These are phyloP conservation scores for Ochromonas danica DNA, from an alignment of 108 stramenopile species.

Conservation along the genomic window DNA sequence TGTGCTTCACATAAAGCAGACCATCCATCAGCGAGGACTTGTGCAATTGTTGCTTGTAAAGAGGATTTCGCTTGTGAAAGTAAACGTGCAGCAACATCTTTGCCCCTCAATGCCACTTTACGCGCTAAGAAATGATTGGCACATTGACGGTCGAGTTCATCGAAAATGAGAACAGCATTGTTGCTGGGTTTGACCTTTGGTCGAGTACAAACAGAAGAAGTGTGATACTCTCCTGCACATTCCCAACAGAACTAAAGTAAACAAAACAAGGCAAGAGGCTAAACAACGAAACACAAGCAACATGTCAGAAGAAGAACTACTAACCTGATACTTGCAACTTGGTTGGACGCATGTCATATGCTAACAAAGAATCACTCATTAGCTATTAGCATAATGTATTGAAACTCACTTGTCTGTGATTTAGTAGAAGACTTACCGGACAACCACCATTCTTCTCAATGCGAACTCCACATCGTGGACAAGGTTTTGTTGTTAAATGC, in stretches of 20 bases:
- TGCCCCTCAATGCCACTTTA: slow-evolving; percentile 12
- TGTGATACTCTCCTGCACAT: slow-evolving; percentile 10
- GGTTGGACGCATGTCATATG: slow-evolving; percentile 29
- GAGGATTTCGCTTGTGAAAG: background rate
- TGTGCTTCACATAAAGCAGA: background rate
- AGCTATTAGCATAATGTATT: background rate
- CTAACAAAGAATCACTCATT: background rate
- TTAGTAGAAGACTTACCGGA: slow-evolving; percentile 18
- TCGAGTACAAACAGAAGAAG: background rate
- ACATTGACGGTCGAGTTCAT: slow-evolving; percentile 23
- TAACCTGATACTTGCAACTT: slow-evolving; percentile 19
- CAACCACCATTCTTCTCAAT: slow-evolving; percentile 86
- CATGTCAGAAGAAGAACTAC: too few species aligned
- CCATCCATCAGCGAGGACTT: slow-evolving; percentile 4
- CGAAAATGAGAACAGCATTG: slow-evolving; percentile 1
- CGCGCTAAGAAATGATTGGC: slow-evolving; percentile 16
- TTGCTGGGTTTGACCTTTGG: background rate
- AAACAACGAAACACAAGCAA: too few species aligned
- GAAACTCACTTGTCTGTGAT: background rate
- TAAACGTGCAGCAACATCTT: background rate
- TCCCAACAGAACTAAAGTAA: slow-evolving; percentile 19
- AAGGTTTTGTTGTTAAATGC: slow-evolving; percentile 93
- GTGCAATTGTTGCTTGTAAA: background rate
- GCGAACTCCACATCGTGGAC: slow-evolving; percentile 90
- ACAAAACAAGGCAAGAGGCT: too few species aligned